Conservation (phyloP, 2,329 filamentous ascomycete species). For the Cladosporium sp. region DNA sequence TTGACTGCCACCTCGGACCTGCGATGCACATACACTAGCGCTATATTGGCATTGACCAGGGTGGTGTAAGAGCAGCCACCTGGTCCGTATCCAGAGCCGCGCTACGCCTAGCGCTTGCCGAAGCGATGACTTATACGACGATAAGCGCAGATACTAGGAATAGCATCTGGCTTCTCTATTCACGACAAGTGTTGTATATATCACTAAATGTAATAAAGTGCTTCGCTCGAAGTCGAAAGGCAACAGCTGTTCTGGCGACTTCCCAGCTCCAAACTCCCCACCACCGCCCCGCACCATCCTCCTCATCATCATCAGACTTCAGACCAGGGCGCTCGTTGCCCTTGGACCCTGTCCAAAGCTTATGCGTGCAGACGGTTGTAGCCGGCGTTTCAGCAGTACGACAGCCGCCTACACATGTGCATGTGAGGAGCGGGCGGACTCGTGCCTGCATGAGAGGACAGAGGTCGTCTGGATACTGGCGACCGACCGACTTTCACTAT, state of each 20-base stretch:
- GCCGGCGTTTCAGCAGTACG: constrained; percentile 6
- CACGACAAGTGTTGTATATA: not conserved
- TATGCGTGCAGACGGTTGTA: not conserved
- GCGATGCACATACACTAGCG: not conserved
- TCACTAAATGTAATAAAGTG: not conserved
- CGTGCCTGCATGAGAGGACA: not conserved
- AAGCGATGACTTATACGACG: not conserved
- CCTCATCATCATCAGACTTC: not conserved
- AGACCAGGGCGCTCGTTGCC: not conserved
- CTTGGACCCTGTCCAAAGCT: not conserved
- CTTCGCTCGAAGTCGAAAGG: not conserved
- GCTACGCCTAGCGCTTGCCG: not conserved
- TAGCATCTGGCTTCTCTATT: not conserved
- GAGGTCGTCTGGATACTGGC: not conserved
- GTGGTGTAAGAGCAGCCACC: not conserved
- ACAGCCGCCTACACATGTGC: not conserved
- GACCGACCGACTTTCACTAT: not conserved
- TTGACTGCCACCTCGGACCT: not conserved
- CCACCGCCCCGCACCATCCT: not conserved
- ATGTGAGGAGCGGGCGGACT: not conserved
- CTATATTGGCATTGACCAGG: not conserved
- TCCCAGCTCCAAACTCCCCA: not conserved
- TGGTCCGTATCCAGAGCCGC: not conserved
- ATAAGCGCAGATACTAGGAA: not conserved
- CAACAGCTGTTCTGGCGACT: no score